Evolutionary conservation across 805 yeast species (phyloP), one percentile per base, ranked within the genome.

Genomic region (Komagataella kurtzmanii): DNA sequence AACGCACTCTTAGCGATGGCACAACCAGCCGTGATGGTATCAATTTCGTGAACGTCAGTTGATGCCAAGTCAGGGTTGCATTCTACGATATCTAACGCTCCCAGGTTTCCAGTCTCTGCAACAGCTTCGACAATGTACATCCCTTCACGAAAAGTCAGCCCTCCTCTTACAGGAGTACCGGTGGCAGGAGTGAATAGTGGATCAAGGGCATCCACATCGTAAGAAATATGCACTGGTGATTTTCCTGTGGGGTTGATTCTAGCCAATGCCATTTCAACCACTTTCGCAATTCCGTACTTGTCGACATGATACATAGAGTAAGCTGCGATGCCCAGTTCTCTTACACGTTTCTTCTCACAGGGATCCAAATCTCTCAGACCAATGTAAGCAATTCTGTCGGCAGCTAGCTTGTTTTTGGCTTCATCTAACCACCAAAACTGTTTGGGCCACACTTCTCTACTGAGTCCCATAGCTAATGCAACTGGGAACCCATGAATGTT

Each of bases 81-180:
- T 69, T 91, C 99, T 23, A 91, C 97, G 47, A 91, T 79, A 65
- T 91, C 99, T 66, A 91, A 71, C 8, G 95, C 93, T 8, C 83
- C 82, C 56, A 91, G 76, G 58, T 81, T 79, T n/a, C 97, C 97
- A 30, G 95, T 79, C 61, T 81, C 88, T 6, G 97, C 97, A 44
- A 90, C 73, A 57, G 91, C 93, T 70, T 91, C 99, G 55, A 90
- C 93, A 51, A 91, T 69, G 64, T 85, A 91, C 65, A 93, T 76
- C 50, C 97, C 97, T 69, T 91, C 99, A 70, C 99, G 80, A 67
- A 91, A 76, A 7, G 97, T 83, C 57, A 91, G 73, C 3, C 99
- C 99, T 57, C 98, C 98, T 65, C 96, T 82, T 14, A 91, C 99
- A 46, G 97, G 91, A 1, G 99, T 93, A 51, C 99, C 99, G 1